Evolutionary conservation across 1,284 basidiomycete species (phyloP).

Genomic region (Ustilago esculenta): DNA sequence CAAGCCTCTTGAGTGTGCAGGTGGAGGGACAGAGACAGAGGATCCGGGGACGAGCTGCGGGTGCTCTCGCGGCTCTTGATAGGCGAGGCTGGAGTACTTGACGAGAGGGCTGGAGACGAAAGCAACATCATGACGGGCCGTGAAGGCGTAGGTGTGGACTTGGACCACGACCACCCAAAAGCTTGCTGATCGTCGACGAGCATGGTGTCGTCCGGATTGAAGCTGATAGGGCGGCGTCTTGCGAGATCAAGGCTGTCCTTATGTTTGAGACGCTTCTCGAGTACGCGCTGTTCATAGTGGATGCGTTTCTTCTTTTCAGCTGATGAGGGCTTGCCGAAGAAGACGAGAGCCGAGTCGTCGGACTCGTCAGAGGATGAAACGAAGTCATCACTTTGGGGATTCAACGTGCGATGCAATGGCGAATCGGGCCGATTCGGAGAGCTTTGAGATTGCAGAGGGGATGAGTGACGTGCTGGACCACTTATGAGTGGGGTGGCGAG

Average conservation of each 20-base stretch:
- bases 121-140: conserved; percentile 5
- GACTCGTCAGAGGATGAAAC: conserved; percentile 35
- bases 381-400: conserved; percentile 12
- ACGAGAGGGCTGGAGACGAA: neutral
- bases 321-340: conserved; percentile 47
- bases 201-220: conserved; percentile 50
- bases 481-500: conserved; percentile 4
- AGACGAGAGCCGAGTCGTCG: conserved; percentile 41
- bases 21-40: neutral
- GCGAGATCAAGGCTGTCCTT: conserved; percentile 51
- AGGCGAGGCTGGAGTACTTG: conserved; percentile 11
- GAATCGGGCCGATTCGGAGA: conserved; percentile 14
- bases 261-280: conserved; percentile 42
- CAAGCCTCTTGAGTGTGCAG: no score
- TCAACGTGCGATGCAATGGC: conserved; percentile 8
- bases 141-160: conserved; percentile 18
- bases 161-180: conserved; percentile 23
- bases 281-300: conserved; percentile 44
- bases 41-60: conserved; percentile 8
- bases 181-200: conserved; percentile 25
- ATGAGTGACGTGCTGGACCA: conserved; percentile 12
- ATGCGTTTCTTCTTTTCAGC: conserved; percentile 45
- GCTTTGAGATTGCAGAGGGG: conserved; percentile 22
- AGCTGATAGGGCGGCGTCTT: conserved; percentile 38
- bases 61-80: conserved; percentile 3